These are phyloP conservation scores for Xylaria venustula DNA, from an alignment of 495 filamentous ascomycete genomes.

Conservation along the genomic window DNA sequence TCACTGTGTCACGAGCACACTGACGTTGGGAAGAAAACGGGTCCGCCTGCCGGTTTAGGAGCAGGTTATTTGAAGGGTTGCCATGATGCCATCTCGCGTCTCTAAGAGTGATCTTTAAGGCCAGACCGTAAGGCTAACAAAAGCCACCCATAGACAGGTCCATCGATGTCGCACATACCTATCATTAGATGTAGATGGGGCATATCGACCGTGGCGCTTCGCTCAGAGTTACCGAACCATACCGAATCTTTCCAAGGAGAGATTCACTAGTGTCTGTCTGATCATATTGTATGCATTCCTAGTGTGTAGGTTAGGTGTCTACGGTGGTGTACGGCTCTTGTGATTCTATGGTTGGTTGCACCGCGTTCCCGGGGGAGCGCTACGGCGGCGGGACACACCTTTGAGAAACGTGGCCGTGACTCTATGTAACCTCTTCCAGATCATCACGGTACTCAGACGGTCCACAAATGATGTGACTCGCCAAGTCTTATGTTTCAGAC, in stretches of 20 bases:
- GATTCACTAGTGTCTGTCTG: too few species aligned
- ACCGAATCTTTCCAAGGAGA: too few species aligned
- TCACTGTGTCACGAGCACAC: too few species aligned
- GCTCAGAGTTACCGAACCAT: background rate
- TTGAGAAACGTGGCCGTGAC: slow-evolving; percentile 4
- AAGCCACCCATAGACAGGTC: too few species aligned
- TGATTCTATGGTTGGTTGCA: background rate
- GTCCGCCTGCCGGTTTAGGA: too few species aligned
- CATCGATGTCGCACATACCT: background rate
- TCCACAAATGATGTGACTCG: background rate
- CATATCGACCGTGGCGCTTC: background rate
- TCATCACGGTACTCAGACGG: background rate
- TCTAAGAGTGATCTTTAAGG: too few species aligned
- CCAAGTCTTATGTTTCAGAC: background rate
- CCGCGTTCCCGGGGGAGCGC: background rate
- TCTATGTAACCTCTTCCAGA: background rate
- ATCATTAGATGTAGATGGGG: background rate
- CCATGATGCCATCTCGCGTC: background rate
- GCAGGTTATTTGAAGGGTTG: background rate
- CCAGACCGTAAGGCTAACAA: too few species aligned
- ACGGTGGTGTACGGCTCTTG: too few species aligned
- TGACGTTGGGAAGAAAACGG: too few species aligned
- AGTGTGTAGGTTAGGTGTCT: background rate
- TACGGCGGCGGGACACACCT: background rate
- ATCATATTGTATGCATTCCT: too few species aligned